These are phyloP conservation scores for Blepharisma stoltei DNA, from an alignment of 73 alveolate genomes.

Conservation along the genomic window DNA sequence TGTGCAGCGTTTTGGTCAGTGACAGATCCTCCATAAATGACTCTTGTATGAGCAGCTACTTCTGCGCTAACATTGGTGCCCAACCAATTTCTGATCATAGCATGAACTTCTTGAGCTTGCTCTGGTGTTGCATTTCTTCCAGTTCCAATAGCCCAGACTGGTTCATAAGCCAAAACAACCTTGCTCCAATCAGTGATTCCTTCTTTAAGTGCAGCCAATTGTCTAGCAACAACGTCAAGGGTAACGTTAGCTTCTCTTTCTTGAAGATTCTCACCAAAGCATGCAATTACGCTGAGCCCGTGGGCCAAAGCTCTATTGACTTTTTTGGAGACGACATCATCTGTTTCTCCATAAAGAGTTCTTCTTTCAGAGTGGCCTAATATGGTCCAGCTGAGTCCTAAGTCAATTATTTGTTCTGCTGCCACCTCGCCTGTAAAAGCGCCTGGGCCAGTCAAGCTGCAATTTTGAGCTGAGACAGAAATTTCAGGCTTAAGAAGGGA, in stretches of 20 bases:
- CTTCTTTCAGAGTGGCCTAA: slow-evolving; percentile 99
- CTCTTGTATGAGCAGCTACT: slow-evolving; percentile 74
- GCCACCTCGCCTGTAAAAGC: slow-evolving; percentile 97
- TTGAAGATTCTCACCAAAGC: slow-evolving; percentile 90
- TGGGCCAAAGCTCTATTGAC: slow-evolving; percentile 75
- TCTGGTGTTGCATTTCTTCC: slow-evolving; percentile 96
- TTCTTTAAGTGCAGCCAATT: slow-evolving; percentile 79
- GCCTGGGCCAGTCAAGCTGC: slow-evolving; percentile 81
- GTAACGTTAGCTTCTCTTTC: slow-evolving; percentile 88
- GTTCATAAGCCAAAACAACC: slow-evolving; percentile 93
- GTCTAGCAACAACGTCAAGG: slow-evolving; percentile 74
- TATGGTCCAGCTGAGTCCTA: slow-evolving; percentile 82
- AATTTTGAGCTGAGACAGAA: slow-evolving; percentile 76
- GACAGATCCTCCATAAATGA: slow-evolving; percentile 99
- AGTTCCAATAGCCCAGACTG: slow-evolving; percentile 98
- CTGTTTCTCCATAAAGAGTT: slow-evolving; percentile 86
- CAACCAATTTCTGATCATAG: slow-evolving; percentile 86
- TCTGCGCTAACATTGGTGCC: slow-evolving; percentile 77
- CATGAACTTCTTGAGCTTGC: slow-evolving; percentile 95
- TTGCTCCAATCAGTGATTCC: slow-evolving; percentile 79
- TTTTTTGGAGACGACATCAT: slow-evolving; percentile 87
- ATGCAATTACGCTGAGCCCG: slow-evolving; percentile 73
- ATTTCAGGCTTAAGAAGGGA: slow-evolving; percentile 48
- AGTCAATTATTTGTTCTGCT: slow-evolving; percentile 85
- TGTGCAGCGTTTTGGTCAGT: slow-evolving; percentile 95